Conservation (phyloP, 768 basidiomycete species). For the Hericium erinaceus region DNA sequence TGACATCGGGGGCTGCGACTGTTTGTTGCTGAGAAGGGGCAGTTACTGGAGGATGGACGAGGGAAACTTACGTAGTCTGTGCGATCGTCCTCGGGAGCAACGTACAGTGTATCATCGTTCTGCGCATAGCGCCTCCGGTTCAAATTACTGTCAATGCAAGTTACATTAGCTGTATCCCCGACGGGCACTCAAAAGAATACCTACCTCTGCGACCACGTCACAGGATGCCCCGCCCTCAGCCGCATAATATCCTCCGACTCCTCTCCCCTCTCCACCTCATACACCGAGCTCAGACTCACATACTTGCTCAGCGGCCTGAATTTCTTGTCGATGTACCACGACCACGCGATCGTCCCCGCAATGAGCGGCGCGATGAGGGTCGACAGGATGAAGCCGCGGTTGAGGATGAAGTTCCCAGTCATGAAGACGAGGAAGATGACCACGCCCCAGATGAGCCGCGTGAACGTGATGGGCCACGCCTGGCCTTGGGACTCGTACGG, state of each 20-base stretch:
- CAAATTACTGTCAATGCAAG: conserved; percentile 46
- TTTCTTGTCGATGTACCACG: conserved; percentile 61
- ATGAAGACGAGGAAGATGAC: conserved; percentile 93
- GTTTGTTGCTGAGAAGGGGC: conserved; percentile 4
- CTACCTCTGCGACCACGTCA: conserved; percentile 85
- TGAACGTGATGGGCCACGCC: conserved; percentile 95
- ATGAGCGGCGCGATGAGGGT: conserved; percentile 70
- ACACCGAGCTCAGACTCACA: conserved; percentile 79
- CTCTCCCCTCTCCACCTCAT: conserved; percentile 85
- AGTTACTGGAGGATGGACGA: not conserved
- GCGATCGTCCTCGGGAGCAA: conserved; percentile 87
- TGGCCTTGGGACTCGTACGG: conserved; percentile 97
- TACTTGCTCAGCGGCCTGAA: conserved; percentile 71
- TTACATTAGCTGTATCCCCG: too few relatives aligned
- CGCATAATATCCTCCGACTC: conserved; percentile 71
- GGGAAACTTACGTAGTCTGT: conserved; percentile 67
- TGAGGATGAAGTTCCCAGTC: conserved; percentile 87
- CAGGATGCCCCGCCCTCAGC: conserved; percentile 74
- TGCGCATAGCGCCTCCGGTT: conserved; percentile 83
- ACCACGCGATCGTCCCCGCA: conserved; percentile 65
- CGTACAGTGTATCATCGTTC: conserved; percentile 90
- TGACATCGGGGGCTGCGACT: conserved; percentile 96
- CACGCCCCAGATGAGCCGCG: conserved; percentile 86
- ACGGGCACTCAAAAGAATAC: not conserved
- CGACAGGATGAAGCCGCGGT: conserved; percentile 47